Base-by-base conservation (phyloP, 768 basidiomycete species). In the Postia placenta region DNA sequence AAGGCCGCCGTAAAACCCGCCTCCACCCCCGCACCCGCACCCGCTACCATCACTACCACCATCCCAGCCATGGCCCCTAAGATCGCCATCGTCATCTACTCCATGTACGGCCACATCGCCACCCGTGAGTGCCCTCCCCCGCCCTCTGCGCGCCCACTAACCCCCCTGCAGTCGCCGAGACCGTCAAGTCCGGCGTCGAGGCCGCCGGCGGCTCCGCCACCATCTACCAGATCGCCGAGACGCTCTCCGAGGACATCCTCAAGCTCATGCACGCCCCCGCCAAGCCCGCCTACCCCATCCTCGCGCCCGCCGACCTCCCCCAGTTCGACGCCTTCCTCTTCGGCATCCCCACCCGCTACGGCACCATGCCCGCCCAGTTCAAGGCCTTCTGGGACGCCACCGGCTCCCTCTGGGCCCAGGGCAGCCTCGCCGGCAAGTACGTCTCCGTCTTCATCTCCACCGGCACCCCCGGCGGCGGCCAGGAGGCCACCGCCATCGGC, bases 311-410 rank as follows among this genome's bases (percentile, higher is more conserved):
- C 1, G 69, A 74, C 19, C 72, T 94, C 45, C 53, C 70, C n/a
- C 51, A 72, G 14, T 86, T 77, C 61, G 88, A 95, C 61, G 90
- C 80, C 9, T 85, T 79, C 75, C 56, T 94, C 54, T 74, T 92
- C 49, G 91, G 88, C 51, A 74, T 89, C 47, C 84, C 85, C 43
- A 87, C 86, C 27, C 84, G 91, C 57, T 94, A 79, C 68, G 91
- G 91, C 37, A 83, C 77, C 60, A 85, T 87, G 67, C 79, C 90
- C 36, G 86, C 72, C 1, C 91, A 93, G 60, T 86, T 83, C 81
- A 87, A 86, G 78, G 64, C 76, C 0, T 85, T 92, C 70, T 90
- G 87, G 80, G 89, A 91, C 59, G 66, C 78, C 5, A 90, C 88
- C 12, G 87, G 89, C 50, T 57, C 66, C 5, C 72, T 87, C 23